Conservation (phyloP, 2,329 filamentous ascomycete species). For the Colletotrichum liaoningense region DNA sequence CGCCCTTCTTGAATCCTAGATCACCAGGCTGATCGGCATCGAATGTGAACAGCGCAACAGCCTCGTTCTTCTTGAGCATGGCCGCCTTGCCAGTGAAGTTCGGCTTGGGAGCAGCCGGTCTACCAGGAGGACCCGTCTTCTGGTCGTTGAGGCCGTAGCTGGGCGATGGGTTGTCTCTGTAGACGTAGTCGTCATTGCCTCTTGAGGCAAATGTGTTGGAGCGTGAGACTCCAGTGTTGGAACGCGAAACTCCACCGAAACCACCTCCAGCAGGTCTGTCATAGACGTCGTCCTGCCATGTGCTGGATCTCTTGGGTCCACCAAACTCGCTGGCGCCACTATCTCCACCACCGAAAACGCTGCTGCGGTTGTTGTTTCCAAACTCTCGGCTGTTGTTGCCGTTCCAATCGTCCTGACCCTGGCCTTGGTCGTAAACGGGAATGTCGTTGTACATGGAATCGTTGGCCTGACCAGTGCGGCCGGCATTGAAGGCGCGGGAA, state of each 20-base stretch:
- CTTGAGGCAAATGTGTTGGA: slow-evolving; percentile 63
- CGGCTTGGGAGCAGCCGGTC: slow-evolving; percentile 91
- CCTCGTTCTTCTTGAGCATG: slow-evolving; percentile 78
- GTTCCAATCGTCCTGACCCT: slow-evolving; percentile 88
- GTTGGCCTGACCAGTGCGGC: slow-evolving; percentile 53
- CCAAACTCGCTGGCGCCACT: slow-evolving; percentile 60
- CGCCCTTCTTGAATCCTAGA: slow-evolving; percentile 88
- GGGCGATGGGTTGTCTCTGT: slow-evolving; percentile 55
- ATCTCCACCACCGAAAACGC: slow-evolving; percentile 47
- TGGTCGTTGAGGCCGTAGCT: slow-evolving; percentile 46
- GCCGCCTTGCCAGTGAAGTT: slow-evolving; percentile 75
- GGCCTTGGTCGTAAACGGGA: slow-evolving; percentile 85
- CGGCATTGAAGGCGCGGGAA: slow-evolving; percentile 83
- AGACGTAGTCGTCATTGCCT: slow-evolving; percentile 63
- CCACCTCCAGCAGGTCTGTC: slow-evolving; percentile 62
- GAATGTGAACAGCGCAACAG: slow-evolving; percentile 91
- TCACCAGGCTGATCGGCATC: slow-evolving; percentile 94
- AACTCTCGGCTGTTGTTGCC: slow-evolving; percentile 80
- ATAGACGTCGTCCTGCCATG: slow-evolving; percentile 82
- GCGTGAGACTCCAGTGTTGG: slow-evolving; percentile 62
- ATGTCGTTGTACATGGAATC: slow-evolving; percentile 92
- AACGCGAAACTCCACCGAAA: slow-evolving; percentile 52
- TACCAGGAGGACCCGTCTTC: slow-evolving; percentile 69
- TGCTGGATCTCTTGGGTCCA: slow-evolving; percentile 71
- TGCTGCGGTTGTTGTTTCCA: slow-evolving; percentile 46